These are phyloP conservation scores for Paratinospora sagittata DNA, from an alignment of 164 flowering plant species.

Conservation along the genomic window DNA sequence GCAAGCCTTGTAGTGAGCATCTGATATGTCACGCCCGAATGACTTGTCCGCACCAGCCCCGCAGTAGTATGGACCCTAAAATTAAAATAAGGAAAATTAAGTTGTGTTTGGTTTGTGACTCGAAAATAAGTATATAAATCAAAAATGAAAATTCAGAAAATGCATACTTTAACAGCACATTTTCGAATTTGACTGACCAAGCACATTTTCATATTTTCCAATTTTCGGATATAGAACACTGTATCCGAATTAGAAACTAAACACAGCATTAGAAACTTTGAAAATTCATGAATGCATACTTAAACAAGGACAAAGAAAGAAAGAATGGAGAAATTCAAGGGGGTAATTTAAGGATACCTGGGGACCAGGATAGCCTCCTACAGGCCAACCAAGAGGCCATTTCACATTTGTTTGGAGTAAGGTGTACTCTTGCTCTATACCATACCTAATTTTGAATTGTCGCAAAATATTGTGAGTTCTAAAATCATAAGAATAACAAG, in stretches of 20 bases:
- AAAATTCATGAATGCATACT: neutral
- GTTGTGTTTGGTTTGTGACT: too few relatives aligned
- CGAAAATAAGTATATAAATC: too few relatives aligned
- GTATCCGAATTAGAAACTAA: too few relatives aligned
- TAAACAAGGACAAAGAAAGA: neutral
- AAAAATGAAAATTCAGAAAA: too few relatives aligned
- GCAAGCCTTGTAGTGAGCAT: conserved; percentile 99
- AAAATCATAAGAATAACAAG: neutral
- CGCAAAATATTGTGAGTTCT: neutral
- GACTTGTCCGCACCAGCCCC: conserved; percentile 95
- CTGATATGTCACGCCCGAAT: conserved; percentile 93
- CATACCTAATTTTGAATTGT: conserved; percentile 48
- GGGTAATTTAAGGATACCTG: conserved; percentile 45
- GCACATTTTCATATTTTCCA: too few relatives aligned
- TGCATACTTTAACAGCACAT: neutral
- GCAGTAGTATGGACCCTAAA: conserved; percentile 95
- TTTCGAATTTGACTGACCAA: too few relatives aligned
- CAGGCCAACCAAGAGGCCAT: conserved; percentile 99
- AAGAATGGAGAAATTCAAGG: too few relatives aligned
- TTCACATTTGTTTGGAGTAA: conserved; percentile 77
- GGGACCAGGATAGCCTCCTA: conserved; percentile 96
- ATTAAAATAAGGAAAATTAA: conserved; percentile 5
- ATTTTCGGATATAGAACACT: too few relatives aligned
- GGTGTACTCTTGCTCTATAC: conserved; percentile 98
- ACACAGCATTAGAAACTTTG: neutral